Conservation (phyloP, 768 basidiomycete genomes). For the Saitozyma podzolica region DNA sequence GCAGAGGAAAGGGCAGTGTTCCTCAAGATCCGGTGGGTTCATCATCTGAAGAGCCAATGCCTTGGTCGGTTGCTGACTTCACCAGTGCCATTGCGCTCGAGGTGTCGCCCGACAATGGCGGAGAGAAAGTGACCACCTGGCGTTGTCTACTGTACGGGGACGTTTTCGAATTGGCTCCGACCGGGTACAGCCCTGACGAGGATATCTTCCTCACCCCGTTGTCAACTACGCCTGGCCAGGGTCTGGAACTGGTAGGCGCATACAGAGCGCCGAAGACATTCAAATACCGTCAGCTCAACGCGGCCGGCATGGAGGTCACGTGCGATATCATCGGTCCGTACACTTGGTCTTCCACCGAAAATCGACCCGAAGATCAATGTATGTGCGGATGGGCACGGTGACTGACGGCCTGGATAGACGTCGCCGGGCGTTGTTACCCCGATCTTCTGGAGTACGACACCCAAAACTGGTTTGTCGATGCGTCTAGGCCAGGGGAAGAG, state of each 20-base stretch:
- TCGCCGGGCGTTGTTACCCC: conserved; percentile 42
- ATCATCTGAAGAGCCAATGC: background rate
- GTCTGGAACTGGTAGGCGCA: background rate
- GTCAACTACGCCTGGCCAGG: too few relatives aligned
- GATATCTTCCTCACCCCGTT: background rate
- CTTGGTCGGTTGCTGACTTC: conserved; percentile 9
- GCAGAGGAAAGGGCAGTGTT: conserved; percentile 31
- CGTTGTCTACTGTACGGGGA: conserved; percentile 40
- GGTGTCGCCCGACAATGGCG: background rate
- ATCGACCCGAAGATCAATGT: too few relatives aligned
- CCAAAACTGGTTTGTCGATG: conserved; percentile 27
- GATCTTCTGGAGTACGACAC: conserved; percentile 29
- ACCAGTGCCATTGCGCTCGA: conserved; percentile 22
- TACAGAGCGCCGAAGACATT: conserved; percentile 26
- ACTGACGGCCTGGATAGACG: conserved; percentile 22
- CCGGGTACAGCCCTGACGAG: background rate
- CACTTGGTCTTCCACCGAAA: background rate
- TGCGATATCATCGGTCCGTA: conserved; percentile 42
- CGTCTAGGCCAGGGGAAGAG: conserved; percentile 6
- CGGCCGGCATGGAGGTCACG: conserved; percentile 30
- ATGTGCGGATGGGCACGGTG: background rate
- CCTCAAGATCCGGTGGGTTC: conserved; percentile 38
- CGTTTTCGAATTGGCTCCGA: conserved; percentile 32
- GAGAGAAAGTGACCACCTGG: conserved; percentile 14
- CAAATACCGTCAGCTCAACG: conserved; percentile 37